A percentile compares a stretch with the other conserved stretches of the same genome.
Conservation (phyloP, 164 flowering plant genomes). For the Berberis thunbergii region DNA sequence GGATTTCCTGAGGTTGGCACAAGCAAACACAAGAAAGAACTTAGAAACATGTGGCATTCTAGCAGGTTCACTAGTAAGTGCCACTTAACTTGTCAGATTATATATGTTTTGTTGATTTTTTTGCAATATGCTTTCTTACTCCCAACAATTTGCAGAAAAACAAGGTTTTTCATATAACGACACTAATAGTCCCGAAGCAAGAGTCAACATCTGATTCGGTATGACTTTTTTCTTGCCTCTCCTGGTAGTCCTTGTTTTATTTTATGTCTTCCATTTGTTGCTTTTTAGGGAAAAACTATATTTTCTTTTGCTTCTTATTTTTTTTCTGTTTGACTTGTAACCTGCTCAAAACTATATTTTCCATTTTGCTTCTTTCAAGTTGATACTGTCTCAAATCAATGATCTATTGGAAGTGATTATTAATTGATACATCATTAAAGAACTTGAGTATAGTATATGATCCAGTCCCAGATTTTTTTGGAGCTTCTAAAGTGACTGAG, state of each 20-base stretch:
- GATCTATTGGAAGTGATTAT: too few species aligned
- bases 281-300: too few species aligned
- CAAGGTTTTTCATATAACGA: slow-evolving; percentile 74
- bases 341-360: too few species aligned
- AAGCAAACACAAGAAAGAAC: slow-evolving; percentile 64
- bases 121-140: neutral
- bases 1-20: slow-evolving; percentile 79
- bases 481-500: too few species aligned
- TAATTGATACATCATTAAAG: too few species aligned
- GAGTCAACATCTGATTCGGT: slow-evolving; percentile 98
- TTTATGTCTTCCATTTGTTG: too few species aligned
- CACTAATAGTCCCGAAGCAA: slow-evolving; percentile 89
- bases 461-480: too few species aligned
- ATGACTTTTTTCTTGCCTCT: slow-evolving; percentile 15
- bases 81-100: neutral
- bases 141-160: slow-evolving; percentile 59
- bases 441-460: too few species aligned
- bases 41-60: slow-evolving; percentile 94
- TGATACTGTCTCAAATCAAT: too few species aligned
- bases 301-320: too few species aligned
- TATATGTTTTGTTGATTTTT: neutral
- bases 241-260: neutral
- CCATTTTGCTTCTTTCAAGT: too few species aligned
- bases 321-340: too few species aligned
- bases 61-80: slow-evolving; percentile 85